A percentile compares a stretch with the other conserved stretches of the same genome.
phyloP scores from a whole-genome alignment of 495 filamentous ascomycete genomes.

The Penicillium ochrochloron region DNA sequence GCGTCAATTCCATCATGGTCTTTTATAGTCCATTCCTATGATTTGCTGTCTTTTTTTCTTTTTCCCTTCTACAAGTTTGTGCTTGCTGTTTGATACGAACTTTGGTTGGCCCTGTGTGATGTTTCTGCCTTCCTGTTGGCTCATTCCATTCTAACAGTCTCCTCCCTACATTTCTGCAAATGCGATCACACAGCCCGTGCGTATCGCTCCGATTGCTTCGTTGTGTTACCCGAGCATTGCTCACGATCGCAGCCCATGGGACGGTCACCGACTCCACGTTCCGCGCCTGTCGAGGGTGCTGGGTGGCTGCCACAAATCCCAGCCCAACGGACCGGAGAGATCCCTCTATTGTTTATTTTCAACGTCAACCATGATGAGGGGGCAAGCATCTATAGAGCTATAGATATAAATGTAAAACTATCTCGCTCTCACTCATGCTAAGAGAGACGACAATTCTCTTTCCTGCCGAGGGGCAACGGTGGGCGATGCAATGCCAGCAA shows the following conservation, averaged over 20 bases:
- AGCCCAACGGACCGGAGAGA: conserved; percentile 32
- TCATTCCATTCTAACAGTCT: neutral
- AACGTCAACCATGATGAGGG: neutral
- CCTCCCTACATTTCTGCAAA: neutral
- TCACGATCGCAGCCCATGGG: conserved; percentile 18
- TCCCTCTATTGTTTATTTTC: conserved; percentile 12
- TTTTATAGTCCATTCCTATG: too few species aligned
- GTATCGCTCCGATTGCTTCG: conserved; percentile 11
- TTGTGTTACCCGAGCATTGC: conserved; percentile 19
- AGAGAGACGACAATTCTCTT: neutral
- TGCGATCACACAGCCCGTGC: conserved; percentile 12
- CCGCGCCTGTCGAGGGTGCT: conserved; percentile 15
- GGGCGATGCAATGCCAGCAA: neutral
- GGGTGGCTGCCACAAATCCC: conserved; percentile 20
- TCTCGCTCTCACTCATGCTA: neutral
- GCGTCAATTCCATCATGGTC: conserved; percentile 6
- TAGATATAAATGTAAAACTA: neutral
- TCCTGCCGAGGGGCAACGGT: neutral
- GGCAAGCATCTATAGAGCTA: neutral
- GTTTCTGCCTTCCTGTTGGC: neutral
- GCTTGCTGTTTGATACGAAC: neutral
- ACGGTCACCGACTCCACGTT: conserved; percentile 22
- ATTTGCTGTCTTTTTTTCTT: neutral
- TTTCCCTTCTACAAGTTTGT: neutral
- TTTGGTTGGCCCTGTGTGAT: neutral